Percentiles rank a stretch among this genome's conserved stretches.
phyloP scores from a whole-genome alignment of 179 eudicot genomes.

The Beta lomatogona region DNA sequence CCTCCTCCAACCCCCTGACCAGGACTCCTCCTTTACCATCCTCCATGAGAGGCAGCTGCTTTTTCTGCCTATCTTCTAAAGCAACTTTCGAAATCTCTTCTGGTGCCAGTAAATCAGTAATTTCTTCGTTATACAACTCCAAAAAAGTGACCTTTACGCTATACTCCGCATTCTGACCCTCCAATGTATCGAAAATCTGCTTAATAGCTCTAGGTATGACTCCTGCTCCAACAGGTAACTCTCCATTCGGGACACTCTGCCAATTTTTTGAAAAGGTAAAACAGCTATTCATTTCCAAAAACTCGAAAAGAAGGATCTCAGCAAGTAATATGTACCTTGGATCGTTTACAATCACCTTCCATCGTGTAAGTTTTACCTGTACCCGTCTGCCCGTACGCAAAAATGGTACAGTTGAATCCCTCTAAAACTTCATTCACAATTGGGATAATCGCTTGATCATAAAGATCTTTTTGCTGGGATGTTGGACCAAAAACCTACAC shows the following conservation, averaged over 20 bases:
- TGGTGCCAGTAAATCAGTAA: constrained; percentile 95
- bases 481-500: constrained; percentile 92
- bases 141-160: constrained; percentile 98
- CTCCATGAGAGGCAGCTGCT: constrained; percentile 92
- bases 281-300: not conserved
- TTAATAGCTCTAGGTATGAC: constrained; percentile 93
- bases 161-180: constrained; percentile 93
- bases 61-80: constrained; percentile 85
- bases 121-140: constrained; percentile 94
- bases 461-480: constrained; percentile 77
- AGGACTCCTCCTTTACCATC: constrained; percentile 99
- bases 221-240: constrained; percentile 86
- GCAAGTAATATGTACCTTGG: constrained; percentile 54
- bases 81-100: constrained; percentile 75
- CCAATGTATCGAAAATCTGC: constrained; percentile 93
- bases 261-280: constrained; percentile 2
- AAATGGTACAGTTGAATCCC: constrained; percentile 96
- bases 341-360: constrained; percentile 94
- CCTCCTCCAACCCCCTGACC: constrained; percentile 96
- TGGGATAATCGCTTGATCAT: constrained; percentile 90
- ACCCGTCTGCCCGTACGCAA: constrained; percentile 99
- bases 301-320: not conserved
- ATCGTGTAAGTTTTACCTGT: constrained; percentile 98
- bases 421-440: constrained; percentile 93
- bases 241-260: constrained; percentile 81